These are phyloP conservation scores for Phytophthora foliorum DNA, from an alignment of 352 stramenopile species.

Conservation along the genomic window DNA sequence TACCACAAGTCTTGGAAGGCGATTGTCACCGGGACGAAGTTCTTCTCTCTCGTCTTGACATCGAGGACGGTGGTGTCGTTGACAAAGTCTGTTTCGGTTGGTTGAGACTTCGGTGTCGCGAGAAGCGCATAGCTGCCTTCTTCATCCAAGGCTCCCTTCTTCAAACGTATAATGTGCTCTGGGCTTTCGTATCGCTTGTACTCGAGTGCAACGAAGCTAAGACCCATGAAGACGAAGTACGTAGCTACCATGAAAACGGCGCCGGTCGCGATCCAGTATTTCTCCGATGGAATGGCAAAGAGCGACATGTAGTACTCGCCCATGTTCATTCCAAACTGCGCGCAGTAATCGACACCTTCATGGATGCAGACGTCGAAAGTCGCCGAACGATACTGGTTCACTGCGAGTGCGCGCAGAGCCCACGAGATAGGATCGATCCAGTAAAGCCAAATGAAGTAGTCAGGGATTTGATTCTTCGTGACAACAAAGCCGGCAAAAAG, in stretches of 20 bases:
- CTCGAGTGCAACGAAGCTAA: conserved; percentile 39
- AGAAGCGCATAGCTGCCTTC: conserved; percentile 12
- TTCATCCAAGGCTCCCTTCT: neutral
- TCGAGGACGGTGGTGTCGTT: conserved; percentile 13
- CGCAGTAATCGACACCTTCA: conserved; percentile 42
- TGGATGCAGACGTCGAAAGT: conserved; percentile 40
- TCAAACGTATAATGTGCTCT: conserved; percentile 20
- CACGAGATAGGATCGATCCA: conserved; percentile 59
- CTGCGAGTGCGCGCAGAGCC: conserved; percentile 38
- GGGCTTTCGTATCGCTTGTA: conserved; percentile 40
- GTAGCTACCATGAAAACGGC: conserved; percentile 42
- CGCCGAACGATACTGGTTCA: conserved; percentile 37
- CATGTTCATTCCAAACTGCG: conserved; percentile 39
- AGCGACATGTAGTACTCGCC: conserved; percentile 50
- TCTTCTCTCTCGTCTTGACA: conserved; percentile 21
- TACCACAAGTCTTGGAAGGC: conserved; percentile 52
- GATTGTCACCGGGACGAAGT: conserved; percentile 44
- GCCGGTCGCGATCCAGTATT: conserved; percentile 41
- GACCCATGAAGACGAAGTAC: conserved; percentile 50
- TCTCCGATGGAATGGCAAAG: conserved; percentile 36
- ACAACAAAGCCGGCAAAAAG: conserved; percentile 64
- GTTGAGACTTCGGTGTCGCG: conserved; percentile 14
- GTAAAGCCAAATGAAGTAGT: conserved; percentile 56
- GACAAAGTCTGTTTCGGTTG: neutral
- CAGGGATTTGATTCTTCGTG: conserved; percentile 45